These are phyloP conservation scores for Phytophthora vignae DNA, from an alignment of 352 stramenopile genomes.

Conservation along the genomic window DNA sequence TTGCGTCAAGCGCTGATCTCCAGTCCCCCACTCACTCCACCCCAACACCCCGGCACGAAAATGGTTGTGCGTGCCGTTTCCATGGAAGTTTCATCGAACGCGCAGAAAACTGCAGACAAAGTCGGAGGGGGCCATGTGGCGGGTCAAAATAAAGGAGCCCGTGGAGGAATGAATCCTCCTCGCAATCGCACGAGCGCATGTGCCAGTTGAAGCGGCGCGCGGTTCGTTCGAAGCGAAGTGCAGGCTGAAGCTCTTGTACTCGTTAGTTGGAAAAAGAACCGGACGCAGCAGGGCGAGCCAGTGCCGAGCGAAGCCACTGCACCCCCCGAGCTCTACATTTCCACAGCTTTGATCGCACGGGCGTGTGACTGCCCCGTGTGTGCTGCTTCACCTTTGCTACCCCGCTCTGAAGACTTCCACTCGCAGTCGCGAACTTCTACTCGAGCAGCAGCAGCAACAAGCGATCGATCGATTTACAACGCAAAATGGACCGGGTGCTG, in stretches of 20 bases:
- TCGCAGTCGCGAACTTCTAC: constrained; percentile 30
- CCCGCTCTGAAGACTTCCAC: constrained; percentile 1
- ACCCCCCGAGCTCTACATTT: not conserved
- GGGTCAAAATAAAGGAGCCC: constrained; percentile 27
- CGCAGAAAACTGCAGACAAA: constrained; percentile 27
- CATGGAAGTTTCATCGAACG: constrained; percentile 37
- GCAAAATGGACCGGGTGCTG: constrained; percentile 37
- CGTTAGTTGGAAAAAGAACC: constrained; percentile 19
- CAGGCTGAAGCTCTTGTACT: not conserved
- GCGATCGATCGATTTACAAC: not conserved
- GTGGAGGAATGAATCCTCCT: constrained; percentile 14
- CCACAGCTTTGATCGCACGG: constrained; percentile 7
- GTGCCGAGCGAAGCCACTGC: not conserved
- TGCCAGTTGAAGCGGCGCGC: constrained; percentile 22
- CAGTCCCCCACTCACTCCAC: not conserved
- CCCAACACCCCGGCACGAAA: not conserved
- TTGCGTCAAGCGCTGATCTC: not conserved
- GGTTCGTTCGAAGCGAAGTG: not conserved
- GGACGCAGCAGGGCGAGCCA: constrained; percentile 14
- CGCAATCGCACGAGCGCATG: constrained; percentile 27
- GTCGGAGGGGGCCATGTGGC: constrained; percentile 11
- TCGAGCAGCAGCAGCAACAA: not conserved
- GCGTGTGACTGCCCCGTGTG: not conserved
- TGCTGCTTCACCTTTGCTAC: not conserved
- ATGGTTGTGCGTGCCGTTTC: constrained; percentile 21